Base-by-base conservation (phyloP, 257 asterid species). In the Ballota nigra region DNA sequence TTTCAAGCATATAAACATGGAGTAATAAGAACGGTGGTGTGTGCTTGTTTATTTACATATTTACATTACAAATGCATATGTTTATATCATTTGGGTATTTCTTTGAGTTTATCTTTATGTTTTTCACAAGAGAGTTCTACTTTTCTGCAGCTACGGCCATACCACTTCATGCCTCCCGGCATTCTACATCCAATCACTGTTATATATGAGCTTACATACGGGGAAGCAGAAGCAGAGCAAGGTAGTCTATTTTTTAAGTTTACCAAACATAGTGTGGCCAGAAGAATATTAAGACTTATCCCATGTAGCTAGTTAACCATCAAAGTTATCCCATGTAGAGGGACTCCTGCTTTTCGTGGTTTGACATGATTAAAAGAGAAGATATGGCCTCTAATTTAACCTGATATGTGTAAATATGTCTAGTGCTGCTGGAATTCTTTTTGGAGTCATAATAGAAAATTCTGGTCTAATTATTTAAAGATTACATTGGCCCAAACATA, bases 141-240 rank as follows among this genome's bases (percentile, higher is more conserved):
- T 74, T 29, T 65, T 73, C 73, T 85, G 85, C 88, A 95, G 99
- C 82, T 88, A 47, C 83, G 63, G 67, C 92, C 99, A n/a, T 89
- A 83, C 81, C 98, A 89, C 85, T 95, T 95, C 83, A 81, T 83
- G 70, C 97, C 99, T 72, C 74, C 92, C 6, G 96, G 91, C n/a
- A 68, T 89, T 76, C 75, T 83, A 61, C 98, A 89, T 80, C 98
- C 98, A 24, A 69, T 92, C 74, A 88, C 96, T 45, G 88, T 82
- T 70, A 47, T 83, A 20, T 95, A 92, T 79, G 99, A 91, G 73
- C 95, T 86, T 75, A 86, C 91, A 80, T 92, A 91, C 23, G 97
- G 98, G 79, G 99, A 95, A 86, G 83, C 90, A 75, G 97, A 91
- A 82, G 81, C 87, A 85, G 83, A 89, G 86, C 99, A 95, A 95